These are phyloP conservation scores for Cornus controversa DNA, from an alignment of 148 eudicot species.

Conservation along the genomic window DNA sequence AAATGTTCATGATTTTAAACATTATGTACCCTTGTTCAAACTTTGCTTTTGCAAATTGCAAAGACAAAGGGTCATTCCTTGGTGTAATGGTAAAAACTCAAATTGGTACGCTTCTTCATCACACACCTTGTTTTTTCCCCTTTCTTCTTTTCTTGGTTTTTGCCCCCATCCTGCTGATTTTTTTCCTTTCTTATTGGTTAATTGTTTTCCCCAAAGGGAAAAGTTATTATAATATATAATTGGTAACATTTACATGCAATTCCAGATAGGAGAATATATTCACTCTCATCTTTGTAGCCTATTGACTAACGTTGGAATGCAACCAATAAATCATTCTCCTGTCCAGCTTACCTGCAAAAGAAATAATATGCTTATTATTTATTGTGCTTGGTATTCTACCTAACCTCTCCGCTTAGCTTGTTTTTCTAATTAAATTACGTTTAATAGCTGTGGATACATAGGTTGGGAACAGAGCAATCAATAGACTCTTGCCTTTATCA, in stretches of 20 bases:
- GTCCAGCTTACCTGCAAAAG: background rate
- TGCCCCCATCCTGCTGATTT: background rate
- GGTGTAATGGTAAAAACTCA: background rate
- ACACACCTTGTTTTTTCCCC: no score
- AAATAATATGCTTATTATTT: background rate
- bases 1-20: no score
- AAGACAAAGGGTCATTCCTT: background rate
- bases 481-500: conserved; percentile 71
- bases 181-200: background rate
- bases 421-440: background rate
- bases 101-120: no score
- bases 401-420: background rate
- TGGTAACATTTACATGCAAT: background rate
- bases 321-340: background rate
- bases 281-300: background rate
- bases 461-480: conserved; percentile 69
- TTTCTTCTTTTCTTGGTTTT: no score
- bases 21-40: no score
- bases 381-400: background rate
- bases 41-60: no score
- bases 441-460: conserved; percentile 82
- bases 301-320: background rate
- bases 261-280: background rate
- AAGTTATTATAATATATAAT: background rate
- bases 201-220: background rate